These are phyloP conservation scores for Fusarium tanahbumbuense DNA, from an alignment of 2,329 filamentous ascomycete species.

Conservation along the genomic window DNA sequence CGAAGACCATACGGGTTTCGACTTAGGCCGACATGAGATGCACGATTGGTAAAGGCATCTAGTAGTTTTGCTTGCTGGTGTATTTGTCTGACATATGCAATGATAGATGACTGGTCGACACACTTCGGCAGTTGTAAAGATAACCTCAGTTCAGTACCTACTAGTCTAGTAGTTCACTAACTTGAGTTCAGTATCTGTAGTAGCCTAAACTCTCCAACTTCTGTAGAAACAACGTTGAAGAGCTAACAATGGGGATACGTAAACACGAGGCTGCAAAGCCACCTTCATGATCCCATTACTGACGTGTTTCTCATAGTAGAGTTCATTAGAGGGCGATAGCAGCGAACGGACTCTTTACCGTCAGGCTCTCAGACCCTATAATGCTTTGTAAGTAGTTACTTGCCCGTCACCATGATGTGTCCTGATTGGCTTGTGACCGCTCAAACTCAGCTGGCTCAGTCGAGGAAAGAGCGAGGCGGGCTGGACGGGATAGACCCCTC, in stretches of 20 bases:
- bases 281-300: background rate
- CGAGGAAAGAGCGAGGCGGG: conserved; percentile 22
- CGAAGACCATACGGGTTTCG: conserved; percentile 3
- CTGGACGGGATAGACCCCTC: conserved; percentile 8
- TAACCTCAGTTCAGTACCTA: background rate
- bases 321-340: conserved; percentile 3
- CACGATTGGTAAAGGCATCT: conserved; percentile 12
- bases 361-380: conserved; percentile 3
- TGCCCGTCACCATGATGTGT: background rate
- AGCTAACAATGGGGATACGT: conserved; percentile 3
- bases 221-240: background rate
- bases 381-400: background rate
- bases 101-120: conserved; percentile 11
- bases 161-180: conserved; percentile 1
- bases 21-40: background rate
- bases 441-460: conserved; percentile 10
- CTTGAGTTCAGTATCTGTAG: conserved; percentile 8
- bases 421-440: background rate
- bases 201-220: background rate
- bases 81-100: background rate
- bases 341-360: background rate
- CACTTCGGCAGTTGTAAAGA: conserved; percentile 14
- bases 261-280: background rate
- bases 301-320: background rate
- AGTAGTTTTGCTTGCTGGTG: background rate